Base-by-base conservation (phyloP, 495 filamentous ascomycete genomes). In the Evansstolkia leycettana region DNA sequence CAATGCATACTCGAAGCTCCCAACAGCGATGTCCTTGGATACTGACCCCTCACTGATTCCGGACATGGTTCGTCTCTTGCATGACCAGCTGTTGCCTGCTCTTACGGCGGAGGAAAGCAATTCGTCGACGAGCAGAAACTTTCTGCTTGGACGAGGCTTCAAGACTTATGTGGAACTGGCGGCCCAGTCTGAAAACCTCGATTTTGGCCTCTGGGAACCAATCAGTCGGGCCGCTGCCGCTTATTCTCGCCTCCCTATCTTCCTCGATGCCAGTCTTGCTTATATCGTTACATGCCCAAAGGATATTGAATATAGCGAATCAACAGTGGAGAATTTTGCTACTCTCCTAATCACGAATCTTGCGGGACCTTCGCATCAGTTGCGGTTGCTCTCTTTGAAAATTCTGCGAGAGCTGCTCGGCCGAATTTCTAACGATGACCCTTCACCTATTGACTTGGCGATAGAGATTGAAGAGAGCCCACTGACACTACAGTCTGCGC, bases 381-480 rank as follows among this genome's bases (percentile, higher is more conserved):
- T 90, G 13, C 68, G 90, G 35, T 55, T 80, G 1, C 61, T 75
- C 0, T 84, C 84, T 14, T 58, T 98, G 27, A 71, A 68, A 19
- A 70, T 92, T 17, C 55, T 95, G 13, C 47, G 44, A 14, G 52
- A 58, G 32, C 35, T 68, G 11, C 40, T 65, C 20, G 37, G 50
- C 30, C 49, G 58, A 31, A 45, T 51, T 9, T 40, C 51, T 14
- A 51, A 57, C 11, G 52, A 69, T 23, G 52, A 65, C 18, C 45
- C 59, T 11, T 58, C 58, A 2, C 51, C 66, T 5, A 50, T 79
- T 17, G 50, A 55, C 3, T 45, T 67, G 8, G 73, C 76, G 9
- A 55, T 83, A 6, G 70, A 82, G 38, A 72, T 85, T 15, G 89
- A 96, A 52, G 67, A 83, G 32, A 80, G 75, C n/a, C 74, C 80